These are phyloP conservation scores for Trypanosoma melophagium DNA, from an alignment of 208 protist species.

Conservation along the genomic window DNA sequence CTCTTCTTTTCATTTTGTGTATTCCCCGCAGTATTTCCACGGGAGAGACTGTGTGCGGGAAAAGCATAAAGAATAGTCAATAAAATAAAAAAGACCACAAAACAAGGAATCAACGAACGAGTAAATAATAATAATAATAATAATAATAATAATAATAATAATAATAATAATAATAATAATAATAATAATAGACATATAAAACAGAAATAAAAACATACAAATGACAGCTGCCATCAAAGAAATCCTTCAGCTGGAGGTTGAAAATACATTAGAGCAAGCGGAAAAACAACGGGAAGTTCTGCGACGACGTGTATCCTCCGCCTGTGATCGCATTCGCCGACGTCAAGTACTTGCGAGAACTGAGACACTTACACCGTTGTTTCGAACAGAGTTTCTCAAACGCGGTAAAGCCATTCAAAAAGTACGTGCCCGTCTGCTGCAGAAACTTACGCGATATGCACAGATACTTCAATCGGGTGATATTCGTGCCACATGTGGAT, in stretches of 20 bases:
- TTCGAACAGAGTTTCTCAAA: slow-evolving; percentile 29
- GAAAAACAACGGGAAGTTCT: slow-evolving; percentile 11
- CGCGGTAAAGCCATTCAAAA: slow-evolving; percentile 36
- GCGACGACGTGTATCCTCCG: slow-evolving; percentile 2
- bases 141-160: no score
- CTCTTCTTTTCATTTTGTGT: no score
- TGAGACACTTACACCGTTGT: slow-evolving; percentile 15
- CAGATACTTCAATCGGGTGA: slow-evolving; percentile 3
- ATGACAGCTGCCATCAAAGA: slow-evolving; percentile 10
- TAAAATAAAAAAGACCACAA: no score
- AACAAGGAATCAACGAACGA: background rate
- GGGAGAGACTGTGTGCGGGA: no score
- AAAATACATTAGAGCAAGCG: slow-evolving; percentile 12
- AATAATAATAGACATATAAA: background rate
- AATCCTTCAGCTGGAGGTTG: slow-evolving; percentile 17
- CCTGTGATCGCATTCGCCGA: slow-evolving; percentile 15
- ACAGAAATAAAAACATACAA: background rate
- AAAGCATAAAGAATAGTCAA: no score
- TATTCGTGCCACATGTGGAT: background rate
- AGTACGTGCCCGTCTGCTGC: slow-evolving; percentile 32
- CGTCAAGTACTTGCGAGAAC: slow-evolving; percentile 21
- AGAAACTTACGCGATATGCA: slow-evolving; percentile 35
- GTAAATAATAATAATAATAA: no score
- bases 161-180: no score
- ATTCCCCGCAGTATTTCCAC: no score